These are phyloP conservation scores for Lactifluus hygrophoroides DNA, from an alignment of 768 basidiomycete genomes.

Conservation along the genomic window DNA sequence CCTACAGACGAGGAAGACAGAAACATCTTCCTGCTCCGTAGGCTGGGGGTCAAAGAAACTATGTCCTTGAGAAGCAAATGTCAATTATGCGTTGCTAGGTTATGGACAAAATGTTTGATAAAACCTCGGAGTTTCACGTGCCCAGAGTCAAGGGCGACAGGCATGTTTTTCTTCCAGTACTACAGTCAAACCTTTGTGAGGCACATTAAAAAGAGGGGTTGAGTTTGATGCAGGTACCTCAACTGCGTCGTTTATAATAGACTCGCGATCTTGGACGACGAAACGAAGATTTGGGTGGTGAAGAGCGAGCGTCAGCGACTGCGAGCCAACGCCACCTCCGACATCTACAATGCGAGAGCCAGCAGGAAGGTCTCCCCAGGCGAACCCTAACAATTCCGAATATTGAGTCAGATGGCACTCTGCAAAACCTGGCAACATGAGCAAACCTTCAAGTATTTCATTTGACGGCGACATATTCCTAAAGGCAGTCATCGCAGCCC, in stretches of 20 bases:
- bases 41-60: constrained; percentile 1
- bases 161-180: constrained; percentile 5
- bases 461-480: not conserved
- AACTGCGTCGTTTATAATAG: not conserved
- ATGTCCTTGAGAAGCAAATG: not conserved
- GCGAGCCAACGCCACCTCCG: constrained; percentile 5
- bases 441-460: not conserved
- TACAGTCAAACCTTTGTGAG: not conserved
- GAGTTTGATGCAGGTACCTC: not conserved
- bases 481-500: not conserved
- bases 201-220: not conserved
- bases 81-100: not conserved
- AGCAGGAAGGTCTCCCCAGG: not conserved
- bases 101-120: too few relatives aligned
- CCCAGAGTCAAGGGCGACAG: not conserved
- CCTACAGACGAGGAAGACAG: not conserved
- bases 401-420: not conserved
- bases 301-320: not conserved
- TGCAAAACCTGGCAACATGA: not conserved
- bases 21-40: not conserved
- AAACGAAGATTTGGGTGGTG: constrained; percentile 3
- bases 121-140: not conserved
- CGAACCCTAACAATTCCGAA: not conserved
- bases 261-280: constrained; percentile 4
- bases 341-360: constrained; percentile 6